Percentiles rank a stretch among this genome's conserved stretches.
Evolutionary conservation across 2,329 filamentous ascomycete genomes (phyloP).

Genomic region (Trichoderma sp.): DNA sequence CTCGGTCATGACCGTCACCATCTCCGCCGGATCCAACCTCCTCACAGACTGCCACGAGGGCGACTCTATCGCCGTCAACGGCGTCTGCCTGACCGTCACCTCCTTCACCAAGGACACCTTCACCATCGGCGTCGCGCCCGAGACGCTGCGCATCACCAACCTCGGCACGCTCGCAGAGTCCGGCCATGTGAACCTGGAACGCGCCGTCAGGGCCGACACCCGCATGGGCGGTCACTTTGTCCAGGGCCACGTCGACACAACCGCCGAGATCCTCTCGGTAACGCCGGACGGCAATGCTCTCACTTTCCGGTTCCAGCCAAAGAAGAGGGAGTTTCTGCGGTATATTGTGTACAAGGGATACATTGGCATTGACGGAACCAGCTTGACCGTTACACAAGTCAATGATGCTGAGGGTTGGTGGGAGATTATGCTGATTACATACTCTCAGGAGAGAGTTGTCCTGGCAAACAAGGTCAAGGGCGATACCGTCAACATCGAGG

Average conservation of each 20-base stretch:
- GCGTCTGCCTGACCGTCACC: conserved; percentile 90
- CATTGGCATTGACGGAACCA: conserved; percentile 91
- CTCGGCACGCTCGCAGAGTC: conserved; percentile 72
- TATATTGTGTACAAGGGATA: conserved; percentile 98
- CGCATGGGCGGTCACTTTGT: conserved; percentile 99
- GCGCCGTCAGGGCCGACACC: conserved; percentile 85
- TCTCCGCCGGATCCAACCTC: conserved; percentile 69
- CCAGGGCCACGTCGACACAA: conserved; percentile 94
- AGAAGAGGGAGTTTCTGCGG: conserved; percentile 68
- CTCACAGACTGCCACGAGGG: conserved; percentile 83
- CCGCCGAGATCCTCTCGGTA: conserved; percentile 72
- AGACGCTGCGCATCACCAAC: conserved; percentile 94
- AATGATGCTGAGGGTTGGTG: conserved; percentile 79
- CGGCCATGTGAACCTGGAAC: conserved; percentile 86
- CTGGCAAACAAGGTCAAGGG: conserved; percentile 77
- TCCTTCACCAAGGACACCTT: conserved; percentile 61
- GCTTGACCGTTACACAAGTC: conserved; percentile 87
- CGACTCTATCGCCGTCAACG: conserved; percentile 94
- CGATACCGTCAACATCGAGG: conserved; percentile 88
- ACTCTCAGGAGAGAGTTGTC: conserved; percentile 92
- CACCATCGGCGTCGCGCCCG: conserved; percentile 91
- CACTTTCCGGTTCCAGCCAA: conserved; percentile 80
- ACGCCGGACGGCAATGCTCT: conserved; percentile 87
- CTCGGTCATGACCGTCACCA: conserved; percentile 84
- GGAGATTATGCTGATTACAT: conserved; percentile 97